Percentiles rank a stretch among this genome's conserved stretches.
These are phyloP conservation scores for Harrya chromipes DNA, from an alignment of 768 basidiomycete genomes.

Conservation along the genomic window DNA sequence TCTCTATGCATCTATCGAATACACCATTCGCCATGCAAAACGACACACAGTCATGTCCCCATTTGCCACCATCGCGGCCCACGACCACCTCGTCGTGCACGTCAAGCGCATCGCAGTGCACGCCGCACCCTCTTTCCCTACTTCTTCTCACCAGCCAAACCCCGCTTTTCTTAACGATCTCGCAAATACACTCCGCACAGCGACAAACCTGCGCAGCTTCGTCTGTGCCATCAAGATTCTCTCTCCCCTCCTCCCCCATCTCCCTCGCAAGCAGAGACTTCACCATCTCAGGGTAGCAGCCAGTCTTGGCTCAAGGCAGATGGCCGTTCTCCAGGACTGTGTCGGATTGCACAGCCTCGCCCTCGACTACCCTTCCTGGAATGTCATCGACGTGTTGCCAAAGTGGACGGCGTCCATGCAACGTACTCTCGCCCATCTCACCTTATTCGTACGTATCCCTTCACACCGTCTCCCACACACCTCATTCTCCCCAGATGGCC, in stretches of 20 bases:
- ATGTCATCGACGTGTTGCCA: conserved; percentile 56
- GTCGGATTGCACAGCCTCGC: conserved; percentile 42
- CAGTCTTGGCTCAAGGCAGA: conserved; percentile 51
- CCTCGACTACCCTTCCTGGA: conserved; percentile 63
- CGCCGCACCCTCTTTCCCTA: conserved; percentile 41
- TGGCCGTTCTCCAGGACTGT: conserved; percentile 40
- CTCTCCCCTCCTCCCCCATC: conserved; percentile 45
- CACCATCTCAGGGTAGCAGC: conserved; percentile 48
- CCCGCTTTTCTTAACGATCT: conserved; percentile 55
- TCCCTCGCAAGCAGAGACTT: conserved; percentile 46
- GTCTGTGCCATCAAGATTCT: conserved; percentile 47
- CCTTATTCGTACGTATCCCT: conserved; percentile 51
- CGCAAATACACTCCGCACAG: conserved; percentile 43
- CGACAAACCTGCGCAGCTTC: conserved; percentile 55
- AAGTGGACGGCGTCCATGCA: conserved; percentile 47
- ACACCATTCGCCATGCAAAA: conserved; percentile 55
- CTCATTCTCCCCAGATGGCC: conserved; percentile 43
- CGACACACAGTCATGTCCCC: conserved; percentile 50
- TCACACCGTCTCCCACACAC: not conserved
- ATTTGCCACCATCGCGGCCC: conserved; percentile 54
- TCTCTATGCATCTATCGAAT: conserved; percentile 57
- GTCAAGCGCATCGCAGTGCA: conserved; percentile 60
- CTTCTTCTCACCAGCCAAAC: conserved; percentile 24
- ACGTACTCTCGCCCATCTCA: conserved; percentile 49
- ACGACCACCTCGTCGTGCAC: conserved; percentile 52